These are phyloP conservation scores for Neurospora crassa DNA, from an alignment of 2,329 filamentous ascomycete species.

Conservation along the genomic window DNA sequence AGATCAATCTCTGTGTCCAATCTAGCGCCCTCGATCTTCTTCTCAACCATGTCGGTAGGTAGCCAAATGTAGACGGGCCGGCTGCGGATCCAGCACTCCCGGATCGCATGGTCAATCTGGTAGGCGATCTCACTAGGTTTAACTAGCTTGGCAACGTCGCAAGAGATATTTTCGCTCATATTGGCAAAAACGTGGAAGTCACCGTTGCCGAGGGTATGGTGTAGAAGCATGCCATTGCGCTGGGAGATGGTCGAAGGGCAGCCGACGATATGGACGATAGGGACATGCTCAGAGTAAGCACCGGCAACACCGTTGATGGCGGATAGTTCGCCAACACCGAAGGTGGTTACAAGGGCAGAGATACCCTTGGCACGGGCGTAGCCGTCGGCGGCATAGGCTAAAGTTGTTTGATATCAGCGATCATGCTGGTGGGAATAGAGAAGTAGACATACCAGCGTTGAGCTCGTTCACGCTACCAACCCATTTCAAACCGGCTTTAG, in stretches of 20 bases:
- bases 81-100: constrained; percentile 63
- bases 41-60: constrained; percentile 69
- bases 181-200: constrained; percentile 76
- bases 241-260: constrained; percentile 40
- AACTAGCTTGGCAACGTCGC: constrained; percentile 60
- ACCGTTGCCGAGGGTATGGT: constrained; percentile 67
- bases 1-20: constrained; percentile 65
- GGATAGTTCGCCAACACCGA: constrained; percentile 66
- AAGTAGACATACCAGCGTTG: constrained; percentile 47
- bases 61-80: constrained; percentile 78
- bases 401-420: background rate
- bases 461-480: constrained; percentile 64
- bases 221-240: constrained; percentile 39
- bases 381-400: constrained; percentile 70
- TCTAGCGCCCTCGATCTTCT: constrained; percentile 64
- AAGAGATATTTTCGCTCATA: constrained; percentile 66
- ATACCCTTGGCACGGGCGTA: constrained; percentile 67
- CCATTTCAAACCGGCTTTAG: constrained; percentile 50
- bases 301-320: constrained; percentile 66
- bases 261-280: constrained; percentile 59
- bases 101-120: constrained; percentile 69
- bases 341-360: constrained; percentile 62
- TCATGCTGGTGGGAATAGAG: constrained; percentile 3
- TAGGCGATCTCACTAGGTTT: constrained; percentile 59
- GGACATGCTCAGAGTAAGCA: constrained; percentile 63